These are phyloP conservation scores for Epithele typhae DNA, from an alignment of 768 basidiomycete species.

Conservation along the genomic window DNA sequence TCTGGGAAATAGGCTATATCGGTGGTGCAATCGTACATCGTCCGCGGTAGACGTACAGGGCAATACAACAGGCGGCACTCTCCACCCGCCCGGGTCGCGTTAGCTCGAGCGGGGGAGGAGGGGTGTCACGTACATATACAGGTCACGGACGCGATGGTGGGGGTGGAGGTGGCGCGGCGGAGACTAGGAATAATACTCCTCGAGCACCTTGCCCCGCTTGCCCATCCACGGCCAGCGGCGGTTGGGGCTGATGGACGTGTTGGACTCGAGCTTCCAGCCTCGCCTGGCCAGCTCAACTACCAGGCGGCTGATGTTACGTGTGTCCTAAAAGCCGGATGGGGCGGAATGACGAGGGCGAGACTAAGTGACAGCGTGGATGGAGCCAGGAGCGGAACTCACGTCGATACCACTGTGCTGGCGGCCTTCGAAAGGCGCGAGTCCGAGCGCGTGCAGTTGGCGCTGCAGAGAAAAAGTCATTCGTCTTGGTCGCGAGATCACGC, in stretches of 20 bases:
- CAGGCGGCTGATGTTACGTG: conserved; percentile 84
- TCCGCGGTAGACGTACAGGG: no score
- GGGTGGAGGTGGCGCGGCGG: neutral
- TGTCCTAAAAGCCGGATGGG: conserved; percentile 53
- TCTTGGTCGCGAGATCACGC: conserved; percentile 18
- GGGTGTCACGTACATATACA: no score
- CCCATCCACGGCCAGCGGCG: conserved; percentile 89
- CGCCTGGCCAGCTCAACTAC: conserved; percentile 71
- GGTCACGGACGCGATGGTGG: no score
- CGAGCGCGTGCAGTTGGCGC: conserved; percentile 71
- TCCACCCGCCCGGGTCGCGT: no score
- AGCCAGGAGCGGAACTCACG: conserved; percentile 46
- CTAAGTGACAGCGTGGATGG: conserved; percentile 11
- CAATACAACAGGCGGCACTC: no score
- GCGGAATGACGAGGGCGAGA: neutral
- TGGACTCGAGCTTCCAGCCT: conserved; percentile 66
- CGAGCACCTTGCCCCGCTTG: conserved; percentile 60
- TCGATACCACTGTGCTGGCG: conserved; percentile 87
- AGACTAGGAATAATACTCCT: conserved; percentile 29
- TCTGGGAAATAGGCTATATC: no score
- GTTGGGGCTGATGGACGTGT: conserved; percentile 60
- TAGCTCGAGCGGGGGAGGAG: no score
- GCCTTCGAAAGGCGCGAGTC: conserved; percentile 73
- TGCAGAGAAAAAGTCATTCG: conserved; percentile 55
- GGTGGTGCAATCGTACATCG: no score